Percentiles rank a stretch among this genome's conserved stretches.
These are phyloP conservation scores for Suhomyces anneliseae DNA, from an alignment of 1,139 yeast genomes.

Conservation along the genomic window DNA sequence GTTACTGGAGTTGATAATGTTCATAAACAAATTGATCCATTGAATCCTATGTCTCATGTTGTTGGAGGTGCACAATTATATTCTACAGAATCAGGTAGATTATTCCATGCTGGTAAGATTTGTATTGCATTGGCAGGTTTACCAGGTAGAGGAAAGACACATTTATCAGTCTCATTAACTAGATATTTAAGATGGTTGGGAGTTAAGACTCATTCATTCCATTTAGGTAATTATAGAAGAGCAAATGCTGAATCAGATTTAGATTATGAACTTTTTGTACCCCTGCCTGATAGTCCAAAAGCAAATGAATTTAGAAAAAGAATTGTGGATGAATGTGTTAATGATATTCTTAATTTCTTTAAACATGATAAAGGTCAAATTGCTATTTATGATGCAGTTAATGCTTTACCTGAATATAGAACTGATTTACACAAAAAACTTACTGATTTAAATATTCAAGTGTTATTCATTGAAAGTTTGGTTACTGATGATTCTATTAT, in stretches of 20 bases:
- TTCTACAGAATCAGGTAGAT: constrained; percentile 83
- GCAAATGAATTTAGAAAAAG: constrained; percentile 57
- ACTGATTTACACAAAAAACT: constrained; percentile 56
- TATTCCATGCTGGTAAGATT: constrained; percentile 94
- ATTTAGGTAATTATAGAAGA: constrained; percentile 88
- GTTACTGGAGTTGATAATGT: constrained; percentile 52
- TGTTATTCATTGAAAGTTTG: constrained; percentile 83
- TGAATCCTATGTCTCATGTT: constrained; percentile 47
- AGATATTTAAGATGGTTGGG: constrained; percentile 94
- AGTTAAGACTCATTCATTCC: constrained; percentile 88
- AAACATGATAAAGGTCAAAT: constrained; percentile 81
- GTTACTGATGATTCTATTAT: constrained; percentile 74
- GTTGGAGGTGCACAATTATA: constrained; percentile 68
- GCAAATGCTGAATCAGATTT: constrained; percentile 53
- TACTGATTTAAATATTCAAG: constrained; percentile 61
- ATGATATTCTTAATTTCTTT: constrained; percentile 72
- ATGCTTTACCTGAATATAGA: constrained; percentile 74
- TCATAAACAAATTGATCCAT: constrained; percentile 52
- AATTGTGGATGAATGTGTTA: constrained; percentile 63
- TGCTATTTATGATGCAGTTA: constrained; percentile 94
- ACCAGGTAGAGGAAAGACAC: constrained; percentile 97
- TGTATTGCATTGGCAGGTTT: constrained; percentile 88
- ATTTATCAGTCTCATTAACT: constrained; percentile 85
- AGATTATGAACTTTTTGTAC: constrained; percentile 71
- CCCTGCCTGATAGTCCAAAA: constrained; percentile 53